Percentiles rank a stretch among this genome's conserved stretches.
Conservation (phyloP, 2,329 filamentous ascomycete species). For the Phaeosphaeria sp. region DNA sequence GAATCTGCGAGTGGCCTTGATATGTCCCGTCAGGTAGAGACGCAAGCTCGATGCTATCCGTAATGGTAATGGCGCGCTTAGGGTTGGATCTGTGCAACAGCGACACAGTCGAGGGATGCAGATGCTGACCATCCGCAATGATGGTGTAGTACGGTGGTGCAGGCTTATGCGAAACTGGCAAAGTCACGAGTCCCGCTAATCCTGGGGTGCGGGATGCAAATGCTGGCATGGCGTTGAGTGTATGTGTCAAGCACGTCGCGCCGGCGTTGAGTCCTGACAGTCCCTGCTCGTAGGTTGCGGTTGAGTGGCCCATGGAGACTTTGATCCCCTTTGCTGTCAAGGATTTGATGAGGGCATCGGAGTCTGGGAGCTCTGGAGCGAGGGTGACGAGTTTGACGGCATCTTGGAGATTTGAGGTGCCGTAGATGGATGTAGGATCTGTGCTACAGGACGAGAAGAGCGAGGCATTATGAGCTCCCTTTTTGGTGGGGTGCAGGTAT, state of each 20-base stretch:
- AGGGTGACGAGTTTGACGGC: conserved; percentile 59
- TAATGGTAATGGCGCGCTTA: conserved; percentile 58
- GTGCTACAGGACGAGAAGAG: conserved; percentile 52
- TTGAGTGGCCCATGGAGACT: conserved; percentile 60
- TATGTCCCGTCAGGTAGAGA: conserved; percentile 60
- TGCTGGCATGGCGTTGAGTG: conserved; percentile 62
- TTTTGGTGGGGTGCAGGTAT: conserved; percentile 60
- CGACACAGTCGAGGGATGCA: conserved; percentile 58
- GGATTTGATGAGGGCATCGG: conserved; percentile 50
- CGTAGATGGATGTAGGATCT: conserved; percentile 53
- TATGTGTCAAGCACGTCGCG: conserved; percentile 61
- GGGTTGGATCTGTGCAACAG: conserved; percentile 58
- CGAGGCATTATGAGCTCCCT: conserved; percentile 59
- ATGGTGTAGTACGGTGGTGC: conserved; percentile 57
- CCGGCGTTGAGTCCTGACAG: conserved; percentile 55
- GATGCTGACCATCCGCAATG: conserved; percentile 62
- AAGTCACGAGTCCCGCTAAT: conserved; percentile 53
- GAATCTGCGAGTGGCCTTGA: conserved; percentile 60
- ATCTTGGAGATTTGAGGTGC: conserved; percentile 48
- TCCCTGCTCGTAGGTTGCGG: conserved; percentile 57
- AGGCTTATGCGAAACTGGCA: conserved; percentile 27
- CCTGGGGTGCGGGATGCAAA: conserved; percentile 60
- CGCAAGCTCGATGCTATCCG: conserved; percentile 62
- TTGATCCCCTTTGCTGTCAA: conserved; percentile 51
- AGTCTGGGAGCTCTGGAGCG: conserved; percentile 58